These are phyloP conservation scores for Plectosphaerella plurivora DNA, from an alignment of 2,329 filamentous ascomycete genomes.

Conservation along the genomic window DNA sequence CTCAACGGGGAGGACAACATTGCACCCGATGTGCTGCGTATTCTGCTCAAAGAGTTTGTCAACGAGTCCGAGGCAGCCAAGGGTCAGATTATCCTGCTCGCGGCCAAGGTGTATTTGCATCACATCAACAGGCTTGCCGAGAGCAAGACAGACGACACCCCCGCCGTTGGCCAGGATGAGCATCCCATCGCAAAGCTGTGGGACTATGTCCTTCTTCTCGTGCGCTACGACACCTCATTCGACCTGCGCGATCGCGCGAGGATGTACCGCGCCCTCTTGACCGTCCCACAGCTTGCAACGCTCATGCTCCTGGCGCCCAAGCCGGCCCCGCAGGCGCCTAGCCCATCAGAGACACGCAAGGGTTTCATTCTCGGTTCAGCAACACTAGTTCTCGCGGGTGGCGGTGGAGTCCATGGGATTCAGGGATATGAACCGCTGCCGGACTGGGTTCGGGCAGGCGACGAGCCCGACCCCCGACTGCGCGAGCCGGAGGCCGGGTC, in stretches of 20 bases:
- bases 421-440: constrained; percentile 76
- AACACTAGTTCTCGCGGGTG: constrained; percentile 76
- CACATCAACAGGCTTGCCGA: constrained; percentile 65
- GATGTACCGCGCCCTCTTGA: constrained; percentile 80
- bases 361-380: constrained; percentile 78
- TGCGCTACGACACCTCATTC: constrained; percentile 90
- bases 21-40: constrained; percentile 84
- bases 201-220: constrained; percentile 78
- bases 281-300: constrained; percentile 80
- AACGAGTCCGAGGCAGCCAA: constrained; percentile 83
- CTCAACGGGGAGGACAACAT: constrained; percentile 80
- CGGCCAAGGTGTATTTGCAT: constrained; percentile 94
- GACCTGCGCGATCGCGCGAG: constrained; percentile 89
- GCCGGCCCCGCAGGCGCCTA: constrained; percentile 84
- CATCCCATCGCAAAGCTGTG: constrained; percentile 76
- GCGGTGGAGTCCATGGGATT: constrained; percentile 68
- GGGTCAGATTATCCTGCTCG: constrained; percentile 85
- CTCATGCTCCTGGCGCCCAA: constrained; percentile 91
- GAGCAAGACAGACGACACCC: constrained; percentile 26
- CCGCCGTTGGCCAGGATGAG: constrained; percentile 34
- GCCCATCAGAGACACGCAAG: constrained; percentile 78
- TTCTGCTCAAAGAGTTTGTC: constrained; percentile 79
- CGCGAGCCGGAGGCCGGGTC: constrained; percentile 52
- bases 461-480: constrained; percentile 73
- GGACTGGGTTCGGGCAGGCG: constrained; percentile 75